Base-by-base conservation (phyloP, 495 filamentous ascomycete genomes). In the Hypomontagnella monticulosa region DNA sequence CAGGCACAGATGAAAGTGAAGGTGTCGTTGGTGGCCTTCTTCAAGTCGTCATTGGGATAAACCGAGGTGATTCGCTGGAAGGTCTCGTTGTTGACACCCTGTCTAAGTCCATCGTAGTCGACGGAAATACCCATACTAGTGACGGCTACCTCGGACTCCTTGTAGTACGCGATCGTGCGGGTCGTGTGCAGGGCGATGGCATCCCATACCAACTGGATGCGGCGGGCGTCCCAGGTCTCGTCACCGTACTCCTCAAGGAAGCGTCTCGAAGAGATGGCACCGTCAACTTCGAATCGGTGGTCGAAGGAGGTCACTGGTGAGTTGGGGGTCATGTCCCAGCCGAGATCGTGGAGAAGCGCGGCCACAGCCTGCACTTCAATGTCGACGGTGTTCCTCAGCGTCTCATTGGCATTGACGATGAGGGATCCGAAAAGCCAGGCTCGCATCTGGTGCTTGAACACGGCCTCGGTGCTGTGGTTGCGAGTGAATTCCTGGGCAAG, bases 261-360 rank as follows among this genome's bases (percentile, higher is more conserved):
- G 20, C 71, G 58, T 2, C 71, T 65, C 16, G 80, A 72, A 4
- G 72, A 72, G 51, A 77, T 73, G n/a, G 76, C 76, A 11, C 78
- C 72, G 60, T 81, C 79, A 9, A 82, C 77, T 67, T 82, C 80
- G 64, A 81, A 82, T 11, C 75, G 67, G 19, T 73, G 71, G 61
- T 81, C 74, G 6, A 38, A 15, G 4, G 73, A 69, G 10, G 73
- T 62, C 12, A 76, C 58, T 9, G 66, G 27, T 3, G 72, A 66
- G 61, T 53, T 30, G 8, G 68, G 68, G 4, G 70, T 71, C 43
- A 70, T 15, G 61, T 72, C 73, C 83, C 81, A 85, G 23, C 81
- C 85, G 1, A 87, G 69, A 54, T 88, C 85, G 69, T 88, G 85
- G 36, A 87, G 70, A 18, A 87, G 61, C 0, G 76, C 77, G 1